A percentile compares a stretch with the other conserved stretches of the same genome.
phyloP scores from a whole-genome alignment of 805 yeast genomes.

The Yamadazyma sp. region DNA sequence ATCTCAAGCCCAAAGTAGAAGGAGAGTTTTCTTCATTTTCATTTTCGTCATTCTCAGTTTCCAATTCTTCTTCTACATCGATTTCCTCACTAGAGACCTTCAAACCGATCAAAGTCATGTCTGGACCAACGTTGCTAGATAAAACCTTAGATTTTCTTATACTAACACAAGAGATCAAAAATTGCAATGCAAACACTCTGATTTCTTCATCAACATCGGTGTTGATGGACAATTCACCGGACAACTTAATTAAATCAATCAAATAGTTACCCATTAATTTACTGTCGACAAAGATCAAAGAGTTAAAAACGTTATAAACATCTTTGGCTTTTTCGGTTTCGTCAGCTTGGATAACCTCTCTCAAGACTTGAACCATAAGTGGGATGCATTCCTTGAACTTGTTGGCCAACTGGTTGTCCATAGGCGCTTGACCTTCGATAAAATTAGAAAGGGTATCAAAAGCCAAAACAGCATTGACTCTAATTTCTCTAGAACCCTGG shows the following conservation, averaged over 20 bases:
- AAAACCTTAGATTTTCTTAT: conserved; percentile 79
- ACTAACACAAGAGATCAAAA: conserved; percentile 73
- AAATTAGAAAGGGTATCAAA: conserved; percentile 68
- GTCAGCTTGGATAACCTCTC: conserved; percentile 65
- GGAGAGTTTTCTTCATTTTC: conserved; percentile 92
- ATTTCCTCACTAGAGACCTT: conserved; percentile 73
- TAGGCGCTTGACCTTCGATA: conserved; percentile 59
- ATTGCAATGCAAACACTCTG: conserved; percentile 81
- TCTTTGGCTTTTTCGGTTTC: conserved; percentile 72
- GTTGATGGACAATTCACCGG: conserved; percentile 73
- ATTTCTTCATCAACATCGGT: conserved; percentile 70
- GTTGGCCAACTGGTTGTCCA: conserved; percentile 43
- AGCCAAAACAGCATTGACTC: conserved; percentile 81
- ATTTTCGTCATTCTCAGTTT: conserved; percentile 82
- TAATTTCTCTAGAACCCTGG: conserved; percentile 64
- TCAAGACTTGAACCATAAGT: conserved; percentile 75
- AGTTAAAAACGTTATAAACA: conserved; percentile 82
- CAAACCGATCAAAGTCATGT: conserved; percentile 69
- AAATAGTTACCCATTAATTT: conserved; percentile 76
- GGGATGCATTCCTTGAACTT: conserved; percentile 72
- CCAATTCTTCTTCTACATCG: conserved; percentile 75
- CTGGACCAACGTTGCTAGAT: conserved; percentile 81
- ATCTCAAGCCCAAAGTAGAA: conserved; percentile 71
- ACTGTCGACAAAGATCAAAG: conserved; percentile 72
- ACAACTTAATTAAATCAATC: conserved; percentile 64